Base-by-base conservation (phyloP, 1,139 yeast genomes). In the Wickerhamomyces sp. region DNA sequence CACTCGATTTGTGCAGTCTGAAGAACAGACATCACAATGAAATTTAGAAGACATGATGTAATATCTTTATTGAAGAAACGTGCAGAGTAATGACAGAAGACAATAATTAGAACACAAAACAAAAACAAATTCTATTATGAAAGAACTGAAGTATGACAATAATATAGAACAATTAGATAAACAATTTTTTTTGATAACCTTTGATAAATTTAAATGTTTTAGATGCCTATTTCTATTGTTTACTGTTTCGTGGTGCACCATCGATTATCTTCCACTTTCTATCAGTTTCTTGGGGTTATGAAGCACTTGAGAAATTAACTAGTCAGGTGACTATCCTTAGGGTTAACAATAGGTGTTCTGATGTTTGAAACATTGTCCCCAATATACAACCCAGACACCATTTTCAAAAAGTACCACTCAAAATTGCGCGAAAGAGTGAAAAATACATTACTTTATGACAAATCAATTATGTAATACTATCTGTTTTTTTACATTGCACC, bases 21-120 rank as follows among this genome's bases (percentile, higher is more conserved):
- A 74, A 20, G 96, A 83, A 58, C 98, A 92, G 16, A 87, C 88
- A 64, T 92, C 98, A 65, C 98, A 92, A 60, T 90, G 97, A 63
- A 80, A 89, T 55, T 83, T 51, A 35, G 41, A 76, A 35, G 62
- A 49, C 53, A 65, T 66, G 31, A n/a, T 27, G 12, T 17, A 16
- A 7, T 15, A 25, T n/a, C n/a, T n/a, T n/a, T n/a, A n/a, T n/a
- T n/a, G n/a, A n/a, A n/a, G n/a, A n/a, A n/a, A n/a, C n/a, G n/a
- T n/a, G n/a, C n/a, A n/a, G n/a, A n/a, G n/a, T n/a, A n/a, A n/a
- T n/a, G n/a, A n/a, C n/a, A n/a, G n/a, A n/a, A n/a, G n/a, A n/a
- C n/a, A n/a, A n/a, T n/a, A n/a, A n/a, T n/a, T n/a, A n/a, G n/a
- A n/a, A n/a, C n/a, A n/a, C n/a, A n/a, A n/a, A n/a, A n/a, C n/a